These are phyloP conservation scores for Aspergillus awamori DNA, from an alignment of 2,329 filamentous ascomycete genomes.

Conservation along the genomic window DNA sequence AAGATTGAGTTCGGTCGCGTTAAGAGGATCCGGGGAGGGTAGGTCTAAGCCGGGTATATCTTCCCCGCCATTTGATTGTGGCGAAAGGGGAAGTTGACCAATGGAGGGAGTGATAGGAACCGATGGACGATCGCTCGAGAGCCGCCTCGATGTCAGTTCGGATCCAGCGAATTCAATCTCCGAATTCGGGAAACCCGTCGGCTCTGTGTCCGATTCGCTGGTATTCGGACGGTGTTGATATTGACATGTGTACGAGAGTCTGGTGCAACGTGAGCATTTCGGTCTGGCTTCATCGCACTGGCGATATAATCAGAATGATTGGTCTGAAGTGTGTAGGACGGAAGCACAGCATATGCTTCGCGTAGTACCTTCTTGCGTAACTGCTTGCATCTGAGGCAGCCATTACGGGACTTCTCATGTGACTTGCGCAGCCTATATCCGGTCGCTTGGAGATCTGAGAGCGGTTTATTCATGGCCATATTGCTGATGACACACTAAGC, in stretches of 20 bases:
- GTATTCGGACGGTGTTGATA: conserved; percentile 26
- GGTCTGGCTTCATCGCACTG: conserved; percentile 42
- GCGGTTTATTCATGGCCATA: conserved; percentile 11
- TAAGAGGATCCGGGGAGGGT: conserved; percentile 13
- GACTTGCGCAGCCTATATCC: conserved; percentile 23
- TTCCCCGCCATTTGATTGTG: conserved; percentile 4
- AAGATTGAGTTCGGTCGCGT: conserved; percentile 39
- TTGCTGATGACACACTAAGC: neutral
- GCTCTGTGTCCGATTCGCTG: conserved; percentile 10
- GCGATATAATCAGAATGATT: conserved; percentile 15
- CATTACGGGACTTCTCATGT: conserved; percentile 40
- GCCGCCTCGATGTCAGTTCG: neutral
- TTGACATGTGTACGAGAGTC: conserved; percentile 32
- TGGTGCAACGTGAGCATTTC: conserved; percentile 39
- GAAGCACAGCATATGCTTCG: neutral
- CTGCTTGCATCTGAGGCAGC: conserved; percentile 40
- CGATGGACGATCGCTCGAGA: conserved; percentile 13
- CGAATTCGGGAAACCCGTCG: neutral
- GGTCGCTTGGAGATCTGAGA: neutral
- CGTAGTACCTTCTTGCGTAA: conserved; percentile 41
- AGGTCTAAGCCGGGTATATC: neutral
- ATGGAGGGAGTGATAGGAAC: conserved; percentile 11
- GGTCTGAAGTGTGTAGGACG: neutral
- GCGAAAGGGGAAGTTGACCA: conserved; percentile 5
- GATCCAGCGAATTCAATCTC: neutral